Evolutionary conservation across 345 rosid species (phyloP), one percentile per base, ranked within the genome.

Genomic region (Litchi chinensis): DNA sequence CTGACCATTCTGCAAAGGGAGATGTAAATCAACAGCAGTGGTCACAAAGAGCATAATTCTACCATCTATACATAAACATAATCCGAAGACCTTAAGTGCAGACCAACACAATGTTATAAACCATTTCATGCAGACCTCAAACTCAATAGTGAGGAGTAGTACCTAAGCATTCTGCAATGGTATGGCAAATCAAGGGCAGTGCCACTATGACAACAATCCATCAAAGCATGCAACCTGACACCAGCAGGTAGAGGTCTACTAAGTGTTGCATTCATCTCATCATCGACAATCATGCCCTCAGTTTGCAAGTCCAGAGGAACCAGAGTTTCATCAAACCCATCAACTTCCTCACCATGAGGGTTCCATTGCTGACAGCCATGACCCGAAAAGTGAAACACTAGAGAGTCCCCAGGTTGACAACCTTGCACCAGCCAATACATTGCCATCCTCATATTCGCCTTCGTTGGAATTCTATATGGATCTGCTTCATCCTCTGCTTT

Each of bases 271-370:
- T 95, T 93, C 15, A 91, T 93, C 83, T 91, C 97, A 83, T 95
- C 97, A 83, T 95, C 98, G 10, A 92, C 92, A 79, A 95, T 91
- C 98, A 93, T 92, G n/a, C 98, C 98, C 81, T 92, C 95, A 68
- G 95, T 92, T 87, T 95, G 94, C 74, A 92, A 95, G 83, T 95
- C 98, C 59, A 91, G 72, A 54, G 98, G 98, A 76, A 98, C 92
- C 3, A 95, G 83, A 8, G 97, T 93, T 85, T 95, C 98, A 80
- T 93, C 98, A 43, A 86, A 92, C 24, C 98, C 98, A 81, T 95
- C 98, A 70, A 88, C 87, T 80, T 95, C 98, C 79, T 95, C 98
- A 67, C 98, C 98, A 48, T 68, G 82, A 78, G 89, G 88, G 87
- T 93, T 93, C 74, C 93, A 80, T 65, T 92, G 92, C 54, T 89